Conservation (phyloP, 1,284 basidiomycete species). For the Cryptococcus sp. region DNA sequence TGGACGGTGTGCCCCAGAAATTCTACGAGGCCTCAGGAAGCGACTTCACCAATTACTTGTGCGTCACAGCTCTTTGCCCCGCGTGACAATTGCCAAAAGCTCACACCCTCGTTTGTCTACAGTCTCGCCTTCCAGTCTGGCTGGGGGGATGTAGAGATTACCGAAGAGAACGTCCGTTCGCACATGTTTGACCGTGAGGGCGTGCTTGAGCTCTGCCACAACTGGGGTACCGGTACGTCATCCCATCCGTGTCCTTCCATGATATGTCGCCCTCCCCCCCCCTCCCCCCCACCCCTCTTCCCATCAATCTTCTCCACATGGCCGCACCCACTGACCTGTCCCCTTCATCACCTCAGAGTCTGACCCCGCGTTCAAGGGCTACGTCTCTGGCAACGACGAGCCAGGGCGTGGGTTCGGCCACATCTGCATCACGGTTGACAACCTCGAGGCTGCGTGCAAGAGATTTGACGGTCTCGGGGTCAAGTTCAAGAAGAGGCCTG, state of each 20-base stretch:
- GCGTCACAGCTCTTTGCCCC: background rate
- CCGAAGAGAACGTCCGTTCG: conserved; percentile 41
- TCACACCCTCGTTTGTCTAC: background rate
- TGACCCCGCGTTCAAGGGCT: conserved; percentile 72
- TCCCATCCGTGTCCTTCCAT: background rate
- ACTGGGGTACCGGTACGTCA: conserved; percentile 70
- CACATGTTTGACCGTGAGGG: conserved; percentile 44
- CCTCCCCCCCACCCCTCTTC: no score
- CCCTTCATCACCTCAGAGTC: conserved; percentile 49
- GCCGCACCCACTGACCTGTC: background rate
- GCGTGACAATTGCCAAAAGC: background rate
- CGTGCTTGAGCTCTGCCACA: conserved; percentile 82
- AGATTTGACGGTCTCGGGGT: conserved; percentile 80
- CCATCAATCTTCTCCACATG: no score
- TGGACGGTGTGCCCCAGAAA: conserved; percentile 11
- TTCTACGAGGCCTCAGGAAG: conserved; percentile 43
- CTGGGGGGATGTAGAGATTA: conserved; percentile 32
- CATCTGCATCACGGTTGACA: conserved; percentile 72
- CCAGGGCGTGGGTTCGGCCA: conserved; percentile 79
- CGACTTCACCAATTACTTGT: conserved; percentile 50
- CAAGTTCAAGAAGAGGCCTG: conserved; percentile 80
- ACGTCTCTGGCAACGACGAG: conserved; percentile 78
- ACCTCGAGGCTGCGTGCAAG: conserved; percentile 77
- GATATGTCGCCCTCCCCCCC: background rate
- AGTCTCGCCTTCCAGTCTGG: conserved; percentile 41